Conservation (phyloP, 352 stramenopile genomes). For the Phytophthora megakarya region DNA sequence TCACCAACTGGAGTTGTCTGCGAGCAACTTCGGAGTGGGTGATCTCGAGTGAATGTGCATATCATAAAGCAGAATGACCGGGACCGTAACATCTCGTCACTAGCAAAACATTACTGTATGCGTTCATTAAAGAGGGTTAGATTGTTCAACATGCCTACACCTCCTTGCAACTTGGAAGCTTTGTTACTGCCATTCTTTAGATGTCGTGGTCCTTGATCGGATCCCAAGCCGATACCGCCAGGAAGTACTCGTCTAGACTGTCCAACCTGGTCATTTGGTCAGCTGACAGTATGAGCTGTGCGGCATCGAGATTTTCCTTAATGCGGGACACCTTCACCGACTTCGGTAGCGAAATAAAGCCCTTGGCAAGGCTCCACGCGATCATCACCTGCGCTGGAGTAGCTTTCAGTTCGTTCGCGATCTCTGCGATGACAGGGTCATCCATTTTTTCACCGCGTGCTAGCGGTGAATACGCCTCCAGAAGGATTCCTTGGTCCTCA, state of each 20-base stretch:
- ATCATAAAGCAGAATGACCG: too few relatives aligned
- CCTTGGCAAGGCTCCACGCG: constrained; percentile 11
- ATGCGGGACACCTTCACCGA: constrained; percentile 4
- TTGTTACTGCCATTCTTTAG: not conserved
- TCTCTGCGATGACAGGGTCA: constrained; percentile 2
- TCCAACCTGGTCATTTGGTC: constrained; percentile 6
- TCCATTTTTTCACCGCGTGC: constrained; percentile 3
- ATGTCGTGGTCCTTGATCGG: constrained; percentile 14
- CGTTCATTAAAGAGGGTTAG: constrained; percentile 1
- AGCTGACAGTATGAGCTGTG: not conserved
- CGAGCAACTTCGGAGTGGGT: constrained; percentile 18
- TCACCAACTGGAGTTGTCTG: constrained; percentile 6
- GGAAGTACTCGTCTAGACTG: constrained; percentile 7
- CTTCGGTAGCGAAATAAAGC: constrained; percentile 11
- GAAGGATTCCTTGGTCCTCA: constrained; percentile 4
- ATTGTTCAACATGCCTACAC: not conserved
- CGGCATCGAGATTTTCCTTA: constrained; percentile 4
- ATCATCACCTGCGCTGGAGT: constrained; percentile 13
- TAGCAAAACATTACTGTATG: not conserved
- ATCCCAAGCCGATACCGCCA: not conserved
- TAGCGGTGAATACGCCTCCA: constrained; percentile 10
- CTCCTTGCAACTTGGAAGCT: not conserved
- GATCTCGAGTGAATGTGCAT: constrained; percentile 4
- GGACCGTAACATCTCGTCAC: not conserved
- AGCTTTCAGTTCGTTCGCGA: constrained; percentile 7